These are phyloP conservation scores for Haematococcus sp. DNA, from an alignment of 139 green algal genomes.

Conservation along the genomic window DNA sequence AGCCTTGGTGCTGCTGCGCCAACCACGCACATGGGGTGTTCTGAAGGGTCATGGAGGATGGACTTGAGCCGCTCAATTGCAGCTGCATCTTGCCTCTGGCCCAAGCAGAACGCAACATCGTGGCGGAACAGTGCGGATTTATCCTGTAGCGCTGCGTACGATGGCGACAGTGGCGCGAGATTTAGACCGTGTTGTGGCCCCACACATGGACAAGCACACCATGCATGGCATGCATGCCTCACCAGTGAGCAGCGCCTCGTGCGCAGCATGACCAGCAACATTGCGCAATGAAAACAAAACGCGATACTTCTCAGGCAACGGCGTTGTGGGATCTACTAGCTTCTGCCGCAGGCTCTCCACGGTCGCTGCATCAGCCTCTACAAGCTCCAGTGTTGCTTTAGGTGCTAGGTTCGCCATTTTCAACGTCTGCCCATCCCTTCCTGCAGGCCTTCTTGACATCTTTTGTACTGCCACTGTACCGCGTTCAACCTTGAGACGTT, in stretches of 20 bases:
- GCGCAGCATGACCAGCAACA: constrained; percentile 43
- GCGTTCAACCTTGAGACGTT: no score
- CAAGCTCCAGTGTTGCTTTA: not conserved
- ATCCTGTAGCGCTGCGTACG: constrained; percentile 63
- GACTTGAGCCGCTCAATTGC: constrained; percentile 57
- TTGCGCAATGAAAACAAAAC: constrained; percentile 81
- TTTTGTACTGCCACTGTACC: no score
- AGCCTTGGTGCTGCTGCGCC: not conserved
- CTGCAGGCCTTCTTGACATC: no score
- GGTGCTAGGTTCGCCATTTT: no score
- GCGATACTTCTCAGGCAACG: constrained; percentile 74
- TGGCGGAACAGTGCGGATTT: constrained; percentile 81
- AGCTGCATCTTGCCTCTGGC: constrained; percentile 78
- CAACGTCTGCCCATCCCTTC: no score
- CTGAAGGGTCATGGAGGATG: constrained; percentile 54
- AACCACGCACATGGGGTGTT: constrained; percentile 77
- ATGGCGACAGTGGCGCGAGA: no score
- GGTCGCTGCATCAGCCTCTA: not conserved
- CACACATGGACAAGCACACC: not conserved
- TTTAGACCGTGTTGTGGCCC: not conserved
- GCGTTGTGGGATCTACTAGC: constrained; percentile 40
- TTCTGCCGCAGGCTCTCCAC: constrained; percentile 44
- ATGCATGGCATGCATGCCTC: not conserved
- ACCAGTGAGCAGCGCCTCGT: constrained; percentile 65
- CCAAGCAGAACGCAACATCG: constrained; percentile 89